Base-by-base conservation (phyloP, 345 rosid genomes). In the Eucalyptus cloeziana region DNA sequence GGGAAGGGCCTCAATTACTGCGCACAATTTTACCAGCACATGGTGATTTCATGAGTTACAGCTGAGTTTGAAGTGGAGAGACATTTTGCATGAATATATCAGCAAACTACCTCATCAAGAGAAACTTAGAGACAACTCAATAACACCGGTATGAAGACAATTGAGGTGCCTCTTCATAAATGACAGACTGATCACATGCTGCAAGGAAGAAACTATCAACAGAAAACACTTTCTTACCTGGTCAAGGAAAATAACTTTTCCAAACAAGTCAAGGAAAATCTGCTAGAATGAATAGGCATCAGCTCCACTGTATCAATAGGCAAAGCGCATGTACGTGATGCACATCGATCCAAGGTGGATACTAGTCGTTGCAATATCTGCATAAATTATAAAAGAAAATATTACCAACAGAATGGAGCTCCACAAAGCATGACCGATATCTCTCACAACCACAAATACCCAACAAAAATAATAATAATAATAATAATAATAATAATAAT, bases 271-370 rank as follows among this genome's bases (percentile, higher is more conserved):
- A 95, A 89, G 88, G 99, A 98, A 92, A 98, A 98, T 91, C 96
- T 93, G 93, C 99, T 94, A 92, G 99, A 98, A 87, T 98, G 96
- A 71, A 91, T 79, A 90, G 99, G 99, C 98, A 97, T 95, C 90
- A 98, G 97, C 92, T 95, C 97, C 88, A 97, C 99, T n/a, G 98
- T 98, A 91, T 96, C 98, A 91, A 97, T 47, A 56, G 99, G 99
- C 91, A 98, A 92, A 86, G 98, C 95, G 95, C 97, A 95, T 49
- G 99, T 98, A 45, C 99, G 98, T 88, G 99, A 97, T 87, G 99
- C 99, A 92, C 99, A 98, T 30, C 96, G 97, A 88, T 98, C 99
- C 91, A 98, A 90, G 89, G 98, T 97, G 50, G 95, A 95, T 91
- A 98, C 92, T 87, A 98, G 93, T 85, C 99, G 94, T 89, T 92